These are phyloP conservation scores for Hibiscus tridactylites DNA, from an alignment of 345 rosid genomes.

Conservation along the genomic window DNA sequence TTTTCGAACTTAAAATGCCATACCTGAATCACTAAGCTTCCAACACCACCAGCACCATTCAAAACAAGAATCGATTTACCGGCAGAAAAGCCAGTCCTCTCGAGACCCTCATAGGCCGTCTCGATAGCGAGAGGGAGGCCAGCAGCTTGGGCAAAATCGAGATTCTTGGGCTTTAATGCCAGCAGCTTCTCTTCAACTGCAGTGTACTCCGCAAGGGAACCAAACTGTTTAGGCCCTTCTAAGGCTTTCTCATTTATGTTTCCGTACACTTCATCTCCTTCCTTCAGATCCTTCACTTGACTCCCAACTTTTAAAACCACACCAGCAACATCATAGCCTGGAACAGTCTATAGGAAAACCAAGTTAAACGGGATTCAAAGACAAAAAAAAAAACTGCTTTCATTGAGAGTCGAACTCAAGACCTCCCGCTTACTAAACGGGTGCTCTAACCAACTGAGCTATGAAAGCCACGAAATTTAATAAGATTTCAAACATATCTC, in stretches of 20 bases:
- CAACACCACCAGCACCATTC: conserved; percentile 94
- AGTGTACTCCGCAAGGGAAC: conserved; percentile 80
- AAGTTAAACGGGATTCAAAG: background rate
- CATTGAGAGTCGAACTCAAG: background rate
- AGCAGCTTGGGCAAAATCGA: conserved; percentile 76
- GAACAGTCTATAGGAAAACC: conserved; percentile 58
- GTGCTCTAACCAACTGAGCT: conserved; percentile 98
- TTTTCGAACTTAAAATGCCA: background rate
- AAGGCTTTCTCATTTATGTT: conserved; percentile 87
- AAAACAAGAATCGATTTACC: conserved; percentile 83
- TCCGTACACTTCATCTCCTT: conserved; percentile 84
- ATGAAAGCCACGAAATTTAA: background rate
- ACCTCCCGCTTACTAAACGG: conserved; percentile 52
- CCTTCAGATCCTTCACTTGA: conserved; percentile 65
- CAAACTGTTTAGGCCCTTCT: conserved; percentile 85
- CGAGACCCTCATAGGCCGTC: conserved; percentile 81
- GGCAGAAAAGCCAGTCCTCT: conserved; percentile 65
- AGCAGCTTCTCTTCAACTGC: conserved; percentile 85
- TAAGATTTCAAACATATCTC: background rate
- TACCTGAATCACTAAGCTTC: conserved; percentile 93
- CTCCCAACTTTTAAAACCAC: conserved; percentile 74
- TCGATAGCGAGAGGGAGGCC: conserved; percentile 86
- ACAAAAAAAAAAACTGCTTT: background rate
- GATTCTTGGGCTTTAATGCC: conserved; percentile 67
- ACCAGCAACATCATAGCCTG: conserved; percentile 92